Percentiles rank a stretch among this genome's conserved stretches.
These are phyloP conservation scores for Rutstroemia sp. DNA, from an alignment of 2,329 filamentous ascomycete genomes.

Conservation along the genomic window DNA sequence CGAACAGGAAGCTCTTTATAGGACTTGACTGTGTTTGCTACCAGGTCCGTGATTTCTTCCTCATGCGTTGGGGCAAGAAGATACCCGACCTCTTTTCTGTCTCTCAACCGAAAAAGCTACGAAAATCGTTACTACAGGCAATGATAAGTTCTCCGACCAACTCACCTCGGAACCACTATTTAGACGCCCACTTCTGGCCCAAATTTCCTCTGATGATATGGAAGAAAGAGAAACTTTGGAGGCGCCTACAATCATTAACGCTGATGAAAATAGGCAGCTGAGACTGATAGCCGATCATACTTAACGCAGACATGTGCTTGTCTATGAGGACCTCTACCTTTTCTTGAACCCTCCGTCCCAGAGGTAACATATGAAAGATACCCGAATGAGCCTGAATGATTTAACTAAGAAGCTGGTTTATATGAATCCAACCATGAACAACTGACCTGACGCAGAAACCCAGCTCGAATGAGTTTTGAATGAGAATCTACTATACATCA, in stretches of 20 bases:
- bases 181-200: constrained; percentile 78
- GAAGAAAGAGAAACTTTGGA: constrained; percentile 78
- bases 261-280: background rate
- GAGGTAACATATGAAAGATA: constrained; percentile 83
- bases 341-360: constrained; percentile 79
- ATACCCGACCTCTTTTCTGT: constrained; percentile 67
- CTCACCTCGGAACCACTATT: constrained; percentile 64
- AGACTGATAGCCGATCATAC: constrained; percentile 34
- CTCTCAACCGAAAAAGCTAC: constrained; percentile 71
- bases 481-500: constrained; percentile 47
- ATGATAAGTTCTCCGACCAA: background rate
- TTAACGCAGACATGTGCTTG: constrained; percentile 74
- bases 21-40: constrained; percentile 65
- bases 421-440: background rate
- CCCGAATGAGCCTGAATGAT: constrained; percentile 70
- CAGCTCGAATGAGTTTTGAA: constrained; percentile 60
- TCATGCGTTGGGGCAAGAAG: constrained; percentile 91
- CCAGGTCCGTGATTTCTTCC: constrained; percentile 85
- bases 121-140: constrained; percentile 9
- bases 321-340: constrained; percentile 84
- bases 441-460: constrained; percentile 64
- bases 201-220: constrained; percentile 76
- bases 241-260: constrained; percentile 44
- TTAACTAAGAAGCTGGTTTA: background rate
- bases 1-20: constrained; percentile 82